A percentile compares a stretch with the other conserved stretches of the same genome.
These are phyloP conservation scores for Botrytis deweyae DNA, from an alignment of 2,329 filamentous ascomycete genomes.

Conservation along the genomic window DNA sequence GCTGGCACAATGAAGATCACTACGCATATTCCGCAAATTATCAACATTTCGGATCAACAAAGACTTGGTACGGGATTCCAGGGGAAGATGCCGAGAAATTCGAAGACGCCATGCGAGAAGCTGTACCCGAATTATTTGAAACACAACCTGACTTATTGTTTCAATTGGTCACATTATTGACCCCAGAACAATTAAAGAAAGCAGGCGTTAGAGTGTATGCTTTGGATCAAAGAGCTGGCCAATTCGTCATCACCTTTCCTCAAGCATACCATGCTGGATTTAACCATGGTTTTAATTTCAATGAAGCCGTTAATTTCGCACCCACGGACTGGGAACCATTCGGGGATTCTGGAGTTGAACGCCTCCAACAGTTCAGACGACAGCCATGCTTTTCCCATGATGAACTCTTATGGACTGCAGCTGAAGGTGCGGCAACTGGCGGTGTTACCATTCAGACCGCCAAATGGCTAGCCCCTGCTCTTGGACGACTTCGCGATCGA, in stretches of 20 bases:
- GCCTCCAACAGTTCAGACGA: conserved; percentile 81
- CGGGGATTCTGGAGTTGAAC: conserved; percentile 80
- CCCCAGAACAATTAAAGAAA: conserved; percentile 88
- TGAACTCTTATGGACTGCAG: conserved; percentile 87
- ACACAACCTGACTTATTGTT: conserved; percentile 95
- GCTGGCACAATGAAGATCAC: conserved; percentile 99
- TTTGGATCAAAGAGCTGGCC: conserved; percentile 91
- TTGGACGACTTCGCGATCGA: conserved; percentile 73
- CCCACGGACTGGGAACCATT: conserved; percentile 93
- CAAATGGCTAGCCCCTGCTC: conserved; percentile 88
- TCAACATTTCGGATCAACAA: conserved; percentile 96
- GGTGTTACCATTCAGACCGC: conserved; percentile 77
- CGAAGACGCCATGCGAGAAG: conserved; percentile 90
- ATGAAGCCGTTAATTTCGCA: conserved; percentile 97
- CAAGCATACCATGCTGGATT: conserved; percentile 97
- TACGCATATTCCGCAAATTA: conserved; percentile 98
- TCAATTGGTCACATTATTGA: conserved; percentile 93
- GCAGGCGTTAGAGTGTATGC: conserved; percentile 92
- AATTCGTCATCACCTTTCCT: conserved; percentile 95
- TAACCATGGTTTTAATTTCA: conserved; percentile 98
- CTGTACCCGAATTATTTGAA: conserved; percentile 94
- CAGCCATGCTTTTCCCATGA: conserved; percentile 98
- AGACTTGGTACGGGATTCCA: conserved; percentile 98
- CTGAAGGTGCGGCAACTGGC: conserved; percentile 68
- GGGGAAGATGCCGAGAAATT: conserved; percentile 93